phyloP scores from a whole-genome alignment of 257 asterid species.

The Petunia secreta region DNA sequence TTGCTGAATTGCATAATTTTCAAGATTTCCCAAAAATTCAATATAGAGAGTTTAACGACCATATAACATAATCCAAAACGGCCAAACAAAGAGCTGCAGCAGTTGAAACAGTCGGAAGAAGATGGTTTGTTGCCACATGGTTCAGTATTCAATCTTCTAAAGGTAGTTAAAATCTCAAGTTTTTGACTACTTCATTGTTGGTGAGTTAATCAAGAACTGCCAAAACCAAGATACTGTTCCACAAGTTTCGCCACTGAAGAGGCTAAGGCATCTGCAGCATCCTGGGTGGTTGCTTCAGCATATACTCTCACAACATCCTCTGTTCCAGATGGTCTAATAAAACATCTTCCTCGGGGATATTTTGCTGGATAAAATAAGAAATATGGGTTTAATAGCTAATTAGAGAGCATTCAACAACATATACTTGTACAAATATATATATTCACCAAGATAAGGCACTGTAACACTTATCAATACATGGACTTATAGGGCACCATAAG shows the following conservation, averaged over 20 bases:
- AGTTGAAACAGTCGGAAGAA: not conserved
- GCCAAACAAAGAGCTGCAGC: not conserved
- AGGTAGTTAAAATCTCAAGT: not conserved
- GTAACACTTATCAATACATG: not conserved
- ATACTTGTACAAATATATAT: not conserved
- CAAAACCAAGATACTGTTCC: constrained; percentile 59
- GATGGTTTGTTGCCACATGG: not conserved
- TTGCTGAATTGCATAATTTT: not conserved
- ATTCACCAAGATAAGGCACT: not conserved
- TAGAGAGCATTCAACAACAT: too few relatives aligned
- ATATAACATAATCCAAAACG: not conserved
- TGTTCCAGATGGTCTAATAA: constrained; percentile 92
- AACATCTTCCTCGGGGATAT: constrained; percentile 74
- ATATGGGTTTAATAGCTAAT: not conserved
- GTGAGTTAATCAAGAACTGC: constrained; percentile 30
- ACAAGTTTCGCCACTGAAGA: constrained; percentile 68
- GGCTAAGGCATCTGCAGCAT: constrained; percentile 75
- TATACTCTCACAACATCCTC: constrained; percentile 94
- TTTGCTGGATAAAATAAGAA: constrained; percentile 51
- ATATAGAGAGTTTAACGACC: not conserved
- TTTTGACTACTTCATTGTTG: not conserved
- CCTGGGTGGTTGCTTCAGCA: constrained; percentile 84
- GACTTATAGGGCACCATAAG: not conserved
- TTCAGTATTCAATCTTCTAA: not conserved
- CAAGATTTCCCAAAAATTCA: not conserved